Evolutionary conservation across 352 stramenopile genomes (phyloP).

Genomic region (Pythium grandisporangium): DNA sequence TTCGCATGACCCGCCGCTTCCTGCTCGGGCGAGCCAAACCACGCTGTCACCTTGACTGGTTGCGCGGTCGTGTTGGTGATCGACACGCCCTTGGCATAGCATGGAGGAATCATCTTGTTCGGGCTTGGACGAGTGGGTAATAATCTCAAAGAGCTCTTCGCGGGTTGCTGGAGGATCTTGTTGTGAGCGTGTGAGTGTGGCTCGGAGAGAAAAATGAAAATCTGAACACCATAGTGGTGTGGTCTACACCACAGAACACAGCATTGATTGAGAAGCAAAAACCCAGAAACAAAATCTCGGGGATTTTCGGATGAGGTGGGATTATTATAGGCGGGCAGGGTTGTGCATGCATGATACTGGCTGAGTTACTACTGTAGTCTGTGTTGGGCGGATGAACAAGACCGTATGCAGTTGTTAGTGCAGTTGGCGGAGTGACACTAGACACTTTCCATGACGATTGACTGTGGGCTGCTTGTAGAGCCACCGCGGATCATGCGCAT

Average conservation of each 20-base stretch:
- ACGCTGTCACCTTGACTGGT: slow-evolving; percentile 40
- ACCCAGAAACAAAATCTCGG: too few species aligned
- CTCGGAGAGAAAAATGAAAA: slow-evolving; percentile 1
- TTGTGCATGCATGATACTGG: too few species aligned
- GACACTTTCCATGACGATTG: slow-evolving; percentile 78
- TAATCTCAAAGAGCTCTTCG: too few species aligned
- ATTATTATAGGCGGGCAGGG: too few species aligned
- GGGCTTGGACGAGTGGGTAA: too few species aligned
- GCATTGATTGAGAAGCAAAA: too few species aligned
- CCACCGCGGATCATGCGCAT: slow-evolving; percentile 66
- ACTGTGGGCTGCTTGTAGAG: slow-evolving; percentile 36
- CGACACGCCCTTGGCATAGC: slow-evolving; percentile 64
- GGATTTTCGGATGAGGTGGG: not conserved
- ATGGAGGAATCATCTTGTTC: slow-evolving; percentile 45
- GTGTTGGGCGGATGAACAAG: too few species aligned
- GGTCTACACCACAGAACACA: slow-evolving; percentile 11
- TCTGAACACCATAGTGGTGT: slow-evolving; percentile 2
- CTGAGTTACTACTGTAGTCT: too few species aligned
- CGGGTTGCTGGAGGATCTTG: too few species aligned
- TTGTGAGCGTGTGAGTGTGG: too few species aligned
- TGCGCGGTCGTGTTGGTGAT: slow-evolving; percentile 63
- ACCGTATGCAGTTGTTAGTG: too few species aligned
- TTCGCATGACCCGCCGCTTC: slow-evolving; percentile 56
- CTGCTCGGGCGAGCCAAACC: slow-evolving; percentile 64
- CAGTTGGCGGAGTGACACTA: too few species aligned